A percentile compares a stretch with the other conserved stretches of the same genome.
Conservation (phyloP, 192 early-diverging fungal species). For the Backusella tarrabulga region DNA sequence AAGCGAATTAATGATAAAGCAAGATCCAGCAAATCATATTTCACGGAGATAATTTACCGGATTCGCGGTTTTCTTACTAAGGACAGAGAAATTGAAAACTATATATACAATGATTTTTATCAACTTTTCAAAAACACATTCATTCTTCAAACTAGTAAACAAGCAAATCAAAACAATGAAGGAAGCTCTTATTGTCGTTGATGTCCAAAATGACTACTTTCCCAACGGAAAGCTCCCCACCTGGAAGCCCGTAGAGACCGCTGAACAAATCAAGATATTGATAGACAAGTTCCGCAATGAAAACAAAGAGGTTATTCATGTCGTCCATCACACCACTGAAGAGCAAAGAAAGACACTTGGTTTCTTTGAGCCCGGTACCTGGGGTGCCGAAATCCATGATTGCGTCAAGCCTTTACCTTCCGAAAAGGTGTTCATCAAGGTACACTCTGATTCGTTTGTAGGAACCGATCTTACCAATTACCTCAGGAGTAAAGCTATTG, state of each 20-base stretch:
- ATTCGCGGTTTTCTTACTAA: not conserved
- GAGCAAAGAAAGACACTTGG: not conserved
- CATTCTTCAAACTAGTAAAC: not conserved
- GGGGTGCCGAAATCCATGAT: not conserved
- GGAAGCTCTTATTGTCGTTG: slow-evolving; percentile 4
- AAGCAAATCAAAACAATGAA: not conserved
- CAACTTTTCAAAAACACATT: not conserved
- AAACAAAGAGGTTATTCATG: not conserved
- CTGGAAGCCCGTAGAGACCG: not conserved
- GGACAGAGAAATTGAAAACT: not conserved
- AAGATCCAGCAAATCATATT: not conserved
- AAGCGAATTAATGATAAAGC: not conserved
- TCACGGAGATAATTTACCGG: not conserved
- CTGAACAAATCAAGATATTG: not conserved
- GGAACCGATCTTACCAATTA: not conserved
- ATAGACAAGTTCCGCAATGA: not conserved
- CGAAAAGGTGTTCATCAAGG: not conserved
- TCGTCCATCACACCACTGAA: not conserved
- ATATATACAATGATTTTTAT: not conserved
- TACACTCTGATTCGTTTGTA: not conserved
- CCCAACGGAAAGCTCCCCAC: not conserved
- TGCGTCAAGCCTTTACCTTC: not conserved
- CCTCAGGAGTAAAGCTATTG: not conserved
- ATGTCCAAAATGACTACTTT: not conserved
- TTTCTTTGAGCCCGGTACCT: not conserved